These are phyloP conservation scores for Monilinia polystroma DNA, from an alignment of 2,329 filamentous ascomycete species.

Conservation along the genomic window DNA sequence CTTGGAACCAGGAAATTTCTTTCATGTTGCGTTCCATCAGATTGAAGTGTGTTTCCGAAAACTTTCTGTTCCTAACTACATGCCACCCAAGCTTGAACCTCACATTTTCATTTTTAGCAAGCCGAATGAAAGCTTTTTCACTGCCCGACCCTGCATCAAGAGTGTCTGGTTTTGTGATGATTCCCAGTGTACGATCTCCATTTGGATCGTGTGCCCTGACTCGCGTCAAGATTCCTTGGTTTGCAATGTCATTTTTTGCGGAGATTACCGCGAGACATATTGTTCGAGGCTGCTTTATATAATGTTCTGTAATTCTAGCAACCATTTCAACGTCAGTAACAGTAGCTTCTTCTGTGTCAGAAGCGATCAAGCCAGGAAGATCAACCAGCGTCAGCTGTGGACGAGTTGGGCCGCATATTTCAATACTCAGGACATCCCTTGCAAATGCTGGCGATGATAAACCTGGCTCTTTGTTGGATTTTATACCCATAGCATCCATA, in stretches of 20 bases:
- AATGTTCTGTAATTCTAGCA: slow-evolving; percentile 40
- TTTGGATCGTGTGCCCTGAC: slow-evolving; percentile 41
- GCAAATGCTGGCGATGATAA: slow-evolving; percentile 30
- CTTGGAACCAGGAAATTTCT: slow-evolving; percentile 34
- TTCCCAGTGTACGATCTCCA: slow-evolving; percentile 44
- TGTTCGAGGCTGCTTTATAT: slow-evolving; percentile 45
- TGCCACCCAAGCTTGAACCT: slow-evolving; percentile 50
- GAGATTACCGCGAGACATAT: slow-evolving; percentile 50
- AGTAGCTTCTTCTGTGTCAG: slow-evolving; percentile 32
- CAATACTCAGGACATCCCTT: slow-evolving; percentile 37
- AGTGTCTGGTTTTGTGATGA: slow-evolving; percentile 50
- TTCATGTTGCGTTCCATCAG: slow-evolving; percentile 30
- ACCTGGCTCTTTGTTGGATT: neutral
- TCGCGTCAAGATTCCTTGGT: slow-evolving; percentile 44
- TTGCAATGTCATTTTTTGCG: slow-evolving; percentile 45
- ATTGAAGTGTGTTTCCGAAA: slow-evolving; percentile 42
- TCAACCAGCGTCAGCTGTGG: slow-evolving; percentile 40
- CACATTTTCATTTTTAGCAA: slow-evolving; percentile 45
- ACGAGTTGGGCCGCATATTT: slow-evolving; percentile 32
- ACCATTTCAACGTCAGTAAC: slow-evolving; percentile 37
- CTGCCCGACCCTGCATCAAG: slow-evolving; percentile 41
- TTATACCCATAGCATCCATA: slow-evolving; percentile 34
- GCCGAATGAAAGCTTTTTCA: slow-evolving; percentile 41
- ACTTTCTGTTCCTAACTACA: slow-evolving; percentile 47
- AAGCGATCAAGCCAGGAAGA: slow-evolving; percentile 41